Conservation (phyloP, 2,329 filamentous ascomycete species). For the Penicillium sp. region DNA sequence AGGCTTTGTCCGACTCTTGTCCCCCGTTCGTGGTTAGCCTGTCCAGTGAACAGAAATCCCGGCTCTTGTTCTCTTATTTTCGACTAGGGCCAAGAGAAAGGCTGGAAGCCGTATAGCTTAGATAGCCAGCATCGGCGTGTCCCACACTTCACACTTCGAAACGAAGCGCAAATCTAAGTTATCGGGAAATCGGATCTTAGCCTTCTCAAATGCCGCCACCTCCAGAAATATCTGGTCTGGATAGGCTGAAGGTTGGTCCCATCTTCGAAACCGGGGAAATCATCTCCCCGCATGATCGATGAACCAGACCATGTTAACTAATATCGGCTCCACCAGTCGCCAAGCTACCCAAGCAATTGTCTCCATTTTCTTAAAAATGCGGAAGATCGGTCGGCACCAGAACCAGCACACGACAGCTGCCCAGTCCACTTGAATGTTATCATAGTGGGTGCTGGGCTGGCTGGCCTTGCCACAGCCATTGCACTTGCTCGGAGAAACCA, state of each 20-base stretch:
- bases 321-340: background rate
- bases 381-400: background rate
- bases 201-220: background rate
- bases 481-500: constrained; percentile 29
- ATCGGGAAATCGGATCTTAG: background rate
- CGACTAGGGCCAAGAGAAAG: too few species aligned
- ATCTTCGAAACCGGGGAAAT: background rate
- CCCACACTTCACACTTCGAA: background rate
- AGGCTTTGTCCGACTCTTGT: too few species aligned
- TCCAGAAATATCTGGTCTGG: background rate
- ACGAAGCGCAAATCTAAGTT: background rate
- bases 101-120: too few species aligned
- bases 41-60: too few species aligned
- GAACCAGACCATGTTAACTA: background rate
- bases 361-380: constrained; percentile 1
- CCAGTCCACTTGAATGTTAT: constrained; percentile 26
- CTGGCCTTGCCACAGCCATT: constrained; percentile 35
- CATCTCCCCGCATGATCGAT: background rate
- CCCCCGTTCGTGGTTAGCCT: too few species aligned
- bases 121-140: too few species aligned
- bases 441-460: constrained; percentile 37
- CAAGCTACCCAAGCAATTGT: constrained; percentile 10
- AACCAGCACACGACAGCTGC: background rate
- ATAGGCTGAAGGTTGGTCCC: background rate
- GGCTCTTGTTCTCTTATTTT: too few species aligned